Evolutionary conservation across 2,329 filamentous ascomycete species (phyloP), one percentile per base, ranked within the genome.

Genomic region (Penicillium sp.): DNA sequence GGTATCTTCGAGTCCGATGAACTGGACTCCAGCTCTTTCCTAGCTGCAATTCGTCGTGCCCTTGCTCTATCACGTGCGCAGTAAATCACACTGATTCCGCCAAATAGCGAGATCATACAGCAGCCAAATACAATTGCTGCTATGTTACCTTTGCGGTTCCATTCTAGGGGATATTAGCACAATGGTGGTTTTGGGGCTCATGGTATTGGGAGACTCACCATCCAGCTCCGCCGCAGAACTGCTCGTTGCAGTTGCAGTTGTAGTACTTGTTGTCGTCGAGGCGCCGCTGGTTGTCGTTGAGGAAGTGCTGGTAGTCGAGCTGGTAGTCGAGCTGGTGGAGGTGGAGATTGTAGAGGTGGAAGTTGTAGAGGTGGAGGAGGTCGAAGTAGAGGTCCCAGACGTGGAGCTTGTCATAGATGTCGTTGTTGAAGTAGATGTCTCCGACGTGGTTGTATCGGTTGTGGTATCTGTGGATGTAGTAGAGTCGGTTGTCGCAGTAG

Each of bases 111-210:
- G 25, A 59, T 55, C 3, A 61, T 29, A 37, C 54, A 56, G 12
- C 32, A 38, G 6, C 39, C 42, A 16, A 58, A 57, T 25, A 53
- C 21, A n/a, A 60, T 54, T 2, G 54, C 59, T 23, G 52, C 34
- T 18, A 59, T 61, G 15, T 60, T 61, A 15, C 57, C 59, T 5
- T 10, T 39, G 7, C 44, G 52, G 16, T 61, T 61, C 54, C 52
- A 58, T 13, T 41, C 46, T 49, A 2, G 15, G 10, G 12, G 4
- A 6, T 23, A 27, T 49, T 6, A 49, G 46, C 7, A 31, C 3
- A 9, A 16, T 29, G 15, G n/a, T 3, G 2, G 18, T 12, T 5
- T 21, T 25, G n/a, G 3, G 16, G 4, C 13, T 16, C 2, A 21
- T 21, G n/a, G 16, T 15, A 9, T 34, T 34, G n/a, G 15, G 16